Evolutionary conservation across 768 basidiomycete genomes (phyloP).

Genomic region (Leucocoprinus sp.): DNA sequence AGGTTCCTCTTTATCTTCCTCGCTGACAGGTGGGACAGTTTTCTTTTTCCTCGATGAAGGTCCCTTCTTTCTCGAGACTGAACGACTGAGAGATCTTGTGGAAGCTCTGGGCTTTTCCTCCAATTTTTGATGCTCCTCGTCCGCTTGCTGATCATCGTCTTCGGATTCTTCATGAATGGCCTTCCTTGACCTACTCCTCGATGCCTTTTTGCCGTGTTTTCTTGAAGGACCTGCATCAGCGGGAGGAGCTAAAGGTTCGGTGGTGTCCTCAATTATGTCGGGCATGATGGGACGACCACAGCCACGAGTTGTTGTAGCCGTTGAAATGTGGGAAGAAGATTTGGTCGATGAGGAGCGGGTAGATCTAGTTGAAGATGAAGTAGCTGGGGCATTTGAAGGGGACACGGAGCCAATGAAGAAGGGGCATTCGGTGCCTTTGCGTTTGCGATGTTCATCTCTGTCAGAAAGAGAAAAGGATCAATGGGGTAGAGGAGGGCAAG

Average conservation of each 20-base stretch:
- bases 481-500: background rate
- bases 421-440: slow-evolving; percentile 39
- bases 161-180: background rate
- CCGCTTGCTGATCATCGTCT: background rate
- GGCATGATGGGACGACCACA: slow-evolving; percentile 4
- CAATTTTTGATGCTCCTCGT: background rate
- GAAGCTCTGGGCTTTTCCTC: background rate
- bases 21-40: background rate
- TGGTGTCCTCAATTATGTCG: slow-evolving; percentile 8
- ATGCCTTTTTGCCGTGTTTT: background rate
- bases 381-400: slow-evolving; percentile 3
- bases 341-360: slow-evolving; percentile 13
- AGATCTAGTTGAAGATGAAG: slow-evolving; percentile 1
- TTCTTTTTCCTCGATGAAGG: background rate
- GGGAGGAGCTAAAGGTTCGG: slow-evolving; percentile 18
- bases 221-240: slow-evolving; percentile 9
- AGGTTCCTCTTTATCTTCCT: slow-evolving; percentile 9
- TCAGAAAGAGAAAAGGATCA: background rate
- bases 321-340: slow-evolving; percentile 22
- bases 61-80: background rate
- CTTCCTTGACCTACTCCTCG: background rate
- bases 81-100: background rate
- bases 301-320: slow-evolving; percentile 14
- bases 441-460: slow-evolving; percentile 74
- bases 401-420: slow-evolving; percentile 27